Conservation (phyloP, 2,329 filamentous ascomycete species). For the Sclerotinia glacialis region DNA sequence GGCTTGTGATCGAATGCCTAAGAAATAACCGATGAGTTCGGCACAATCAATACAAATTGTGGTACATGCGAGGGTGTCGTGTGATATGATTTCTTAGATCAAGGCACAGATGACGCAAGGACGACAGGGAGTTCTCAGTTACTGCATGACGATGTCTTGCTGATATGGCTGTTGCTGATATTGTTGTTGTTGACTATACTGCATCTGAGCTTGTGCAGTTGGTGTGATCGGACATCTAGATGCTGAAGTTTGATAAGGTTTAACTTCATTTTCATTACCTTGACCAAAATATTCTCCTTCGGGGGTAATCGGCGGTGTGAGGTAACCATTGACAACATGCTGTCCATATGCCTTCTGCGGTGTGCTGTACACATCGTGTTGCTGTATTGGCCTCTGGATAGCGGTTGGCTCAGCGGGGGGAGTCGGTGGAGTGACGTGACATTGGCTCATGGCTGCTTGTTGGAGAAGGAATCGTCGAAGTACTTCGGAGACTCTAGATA, state of each 20-base stretch:
- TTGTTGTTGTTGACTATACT: slow-evolving; percentile 44
- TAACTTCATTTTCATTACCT: slow-evolving; percentile 31
- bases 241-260: slow-evolving; percentile 32
- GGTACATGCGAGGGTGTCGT: slow-evolving; percentile 17
- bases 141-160: slow-evolving; percentile 40
- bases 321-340: slow-evolving; percentile 66
- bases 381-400: slow-evolving; percentile 46
- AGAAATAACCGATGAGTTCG: slow-evolving; percentile 13
- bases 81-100: slow-evolving; percentile 17
- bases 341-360: slow-evolving; percentile 72
- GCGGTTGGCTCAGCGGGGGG: slow-evolving; percentile 52
- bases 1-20: slow-evolving; percentile 15
- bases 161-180: slow-evolving; percentile 46
- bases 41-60: slow-evolving; percentile 25
- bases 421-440: slow-evolving; percentile 59
- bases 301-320: slow-evolving; percentile 83
- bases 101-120: background rate
- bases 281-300: slow-evolving; percentile 57
- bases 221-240: slow-evolving; percentile 60
- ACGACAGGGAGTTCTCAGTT: slow-evolving; percentile 17
- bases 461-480: slow-evolving; percentile 66
- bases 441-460: slow-evolving; percentile 53
- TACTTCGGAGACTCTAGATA: slow-evolving; percentile 61
- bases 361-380: slow-evolving; percentile 62
- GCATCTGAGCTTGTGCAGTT: slow-evolving; percentile 50